These are phyloP conservation scores for Yarrowia porcina DNA, from an alignment of 805 yeast genomes.

Conservation along the genomic window DNA sequence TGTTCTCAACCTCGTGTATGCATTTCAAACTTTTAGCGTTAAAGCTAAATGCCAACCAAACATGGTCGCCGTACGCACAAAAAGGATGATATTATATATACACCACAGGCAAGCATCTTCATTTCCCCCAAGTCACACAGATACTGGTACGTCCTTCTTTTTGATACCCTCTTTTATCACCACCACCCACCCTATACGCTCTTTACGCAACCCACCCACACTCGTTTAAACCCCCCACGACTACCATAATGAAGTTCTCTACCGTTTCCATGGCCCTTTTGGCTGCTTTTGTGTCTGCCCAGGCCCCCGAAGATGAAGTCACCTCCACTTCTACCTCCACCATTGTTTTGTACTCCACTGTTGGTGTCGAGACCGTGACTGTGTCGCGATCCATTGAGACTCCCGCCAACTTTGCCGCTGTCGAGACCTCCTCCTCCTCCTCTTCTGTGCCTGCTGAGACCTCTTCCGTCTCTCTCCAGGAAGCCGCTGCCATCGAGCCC, in stretches of 20 bases:
- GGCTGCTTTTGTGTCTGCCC: background rate
- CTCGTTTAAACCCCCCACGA: background rate
- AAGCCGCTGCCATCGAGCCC: no score
- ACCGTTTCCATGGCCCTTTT: background rate
- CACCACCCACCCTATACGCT: background rate
- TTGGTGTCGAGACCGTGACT: constrained; percentile 21
- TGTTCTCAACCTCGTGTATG: background rate
- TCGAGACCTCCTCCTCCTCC: background rate
- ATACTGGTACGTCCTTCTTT: background rate
- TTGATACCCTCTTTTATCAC: background rate
- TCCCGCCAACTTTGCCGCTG: constrained; percentile 4
- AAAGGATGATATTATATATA: background rate
- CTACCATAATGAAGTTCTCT: background rate
- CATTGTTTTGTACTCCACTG: background rate
- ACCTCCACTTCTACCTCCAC: constrained; percentile 13
- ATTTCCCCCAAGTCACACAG: background rate
- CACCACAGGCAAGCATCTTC: background rate
- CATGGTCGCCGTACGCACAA: background rate
- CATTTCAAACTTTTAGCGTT: constrained; percentile 1
- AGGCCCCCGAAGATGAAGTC: constrained; percentile 1
- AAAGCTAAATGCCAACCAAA: background rate
- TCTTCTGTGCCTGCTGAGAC: background rate
- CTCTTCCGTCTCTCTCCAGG: no score
- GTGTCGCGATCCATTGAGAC: constrained; percentile 10
- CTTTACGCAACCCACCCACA: background rate